These are phyloP conservation scores for Lotmaria passim DNA, from an alignment of 208 protist species.

Conservation along the genomic window DNA sequence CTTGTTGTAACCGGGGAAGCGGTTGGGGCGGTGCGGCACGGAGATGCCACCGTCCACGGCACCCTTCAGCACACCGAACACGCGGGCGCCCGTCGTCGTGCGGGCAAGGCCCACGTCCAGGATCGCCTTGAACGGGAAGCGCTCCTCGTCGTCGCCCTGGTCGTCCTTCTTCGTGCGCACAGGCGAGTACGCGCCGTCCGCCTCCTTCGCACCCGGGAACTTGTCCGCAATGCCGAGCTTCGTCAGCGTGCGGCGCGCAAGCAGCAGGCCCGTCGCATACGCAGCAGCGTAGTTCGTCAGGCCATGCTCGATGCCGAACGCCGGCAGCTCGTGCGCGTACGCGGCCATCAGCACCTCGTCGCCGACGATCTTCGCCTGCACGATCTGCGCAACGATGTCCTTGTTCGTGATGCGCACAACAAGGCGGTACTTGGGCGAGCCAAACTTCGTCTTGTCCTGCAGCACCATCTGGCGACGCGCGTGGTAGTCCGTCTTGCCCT, in stretches of 20 bases:
- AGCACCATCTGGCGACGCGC: conserved; percentile 95
- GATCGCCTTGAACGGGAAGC: conserved; percentile 96
- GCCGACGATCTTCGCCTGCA: conserved; percentile 95
- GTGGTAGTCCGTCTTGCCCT: conserved; percentile 99
- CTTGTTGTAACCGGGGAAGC: conserved; percentile 96
- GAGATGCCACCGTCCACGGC: conserved; percentile 98
- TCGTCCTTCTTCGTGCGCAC: conserved; percentile 80
- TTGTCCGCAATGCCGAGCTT: conserved; percentile 95
- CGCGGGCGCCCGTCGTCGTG: conserved; percentile 96
- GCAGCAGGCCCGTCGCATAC: conserved; percentile 97
- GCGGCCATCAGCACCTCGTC: conserved; percentile 95
- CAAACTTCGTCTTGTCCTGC: conserved; percentile 99
- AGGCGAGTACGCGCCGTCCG: conserved; percentile 84
- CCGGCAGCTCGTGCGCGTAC: conserved; percentile 97
- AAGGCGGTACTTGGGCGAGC: too few relatives aligned
- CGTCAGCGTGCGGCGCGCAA: conserved; percentile 96
- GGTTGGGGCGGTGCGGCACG: conserved; percentile 96
- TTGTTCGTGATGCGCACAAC: conserved; percentile 93
- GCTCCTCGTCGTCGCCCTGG: conserved; percentile 83
- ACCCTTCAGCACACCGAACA: conserved; percentile 96
- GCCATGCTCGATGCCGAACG: conserved; percentile 96
- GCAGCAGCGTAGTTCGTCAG: conserved; percentile 98
- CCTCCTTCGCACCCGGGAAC: conserved; percentile 95
- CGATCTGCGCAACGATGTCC: conserved; percentile 97
- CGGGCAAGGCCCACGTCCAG: conserved; percentile 97